Evolutionary conservation across 2,329 filamentous ascomycete genomes (phyloP).

Genomic region (Geosmithia morbida): DNA sequence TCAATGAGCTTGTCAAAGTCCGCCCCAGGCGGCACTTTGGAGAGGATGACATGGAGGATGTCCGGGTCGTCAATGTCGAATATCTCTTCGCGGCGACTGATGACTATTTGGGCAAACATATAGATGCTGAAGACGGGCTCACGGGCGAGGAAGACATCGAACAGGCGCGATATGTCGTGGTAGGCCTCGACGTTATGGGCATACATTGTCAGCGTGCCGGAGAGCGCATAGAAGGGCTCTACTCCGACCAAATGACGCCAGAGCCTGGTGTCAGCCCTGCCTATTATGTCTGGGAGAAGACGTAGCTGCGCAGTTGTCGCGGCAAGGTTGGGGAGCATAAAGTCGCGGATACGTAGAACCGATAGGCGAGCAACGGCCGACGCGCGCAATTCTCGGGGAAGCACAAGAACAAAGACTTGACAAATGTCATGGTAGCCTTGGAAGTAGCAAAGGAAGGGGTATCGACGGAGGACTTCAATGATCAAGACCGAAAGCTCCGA

Average conservation of each 20-base stretch:
- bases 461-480: slow-evolving; percentile 59
- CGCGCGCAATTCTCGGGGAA: slow-evolving; percentile 47
- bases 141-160: slow-evolving; percentile 78
- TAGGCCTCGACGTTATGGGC: slow-evolving; percentile 91
- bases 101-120: slow-evolving; percentile 77
- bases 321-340: slow-evolving; percentile 81
- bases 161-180: slow-evolving; percentile 74
- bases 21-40: slow-evolving; percentile 70
- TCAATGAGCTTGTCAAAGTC: slow-evolving; percentile 66
- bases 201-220: slow-evolving; percentile 91
- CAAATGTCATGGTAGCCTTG: slow-evolving; percentile 98
- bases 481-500: slow-evolving; percentile 69
- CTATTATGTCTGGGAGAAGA: slow-evolving; percentile 71
- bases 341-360: slow-evolving; percentile 82
- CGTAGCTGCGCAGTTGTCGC: slow-evolving; percentile 76
- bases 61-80: slow-evolving; percentile 85
- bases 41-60: slow-evolving; percentile 79
- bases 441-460: slow-evolving; percentile 86
- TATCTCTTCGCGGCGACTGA: slow-evolving; percentile 70
- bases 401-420: slow-evolving; percentile 82
- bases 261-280: slow-evolving; percentile 55
- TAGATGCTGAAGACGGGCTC: slow-evolving; percentile 87
- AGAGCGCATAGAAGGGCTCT: slow-evolving; percentile 82
- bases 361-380: slow-evolving; percentile 67
- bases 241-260: slow-evolving; percentile 61